phyloP scores from a whole-genome alignment of 257 asterid species.

The Orobanche coerulescens region DNA sequence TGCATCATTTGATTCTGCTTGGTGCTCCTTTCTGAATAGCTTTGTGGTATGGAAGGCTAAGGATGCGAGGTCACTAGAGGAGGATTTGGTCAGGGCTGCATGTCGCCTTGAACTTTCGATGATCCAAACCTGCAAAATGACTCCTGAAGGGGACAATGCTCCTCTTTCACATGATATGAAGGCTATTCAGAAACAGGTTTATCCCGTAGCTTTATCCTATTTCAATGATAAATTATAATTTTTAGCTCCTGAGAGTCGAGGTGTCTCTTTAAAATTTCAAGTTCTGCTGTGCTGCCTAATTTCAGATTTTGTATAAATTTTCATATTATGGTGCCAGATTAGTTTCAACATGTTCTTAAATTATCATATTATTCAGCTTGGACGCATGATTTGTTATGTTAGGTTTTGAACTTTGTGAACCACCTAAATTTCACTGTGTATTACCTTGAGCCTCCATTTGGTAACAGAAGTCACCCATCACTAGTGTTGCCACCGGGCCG shows the following conservation, averaged over 20 bases:
- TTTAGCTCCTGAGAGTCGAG: neutral
- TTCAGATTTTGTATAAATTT: neutral
- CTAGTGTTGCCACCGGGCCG: no score
- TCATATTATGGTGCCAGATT: neutral
- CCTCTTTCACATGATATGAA: conserved; percentile 73
- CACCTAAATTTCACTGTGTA: neutral
- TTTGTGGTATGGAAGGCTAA: conserved; percentile 94
- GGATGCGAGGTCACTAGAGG: conserved; percentile 84
- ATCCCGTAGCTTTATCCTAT: conserved; percentile 12
- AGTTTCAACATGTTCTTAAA: neutral
- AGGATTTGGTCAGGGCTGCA: conserved; percentile 89
- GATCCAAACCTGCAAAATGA: conserved; percentile 81
- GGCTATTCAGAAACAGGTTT: conserved; percentile 84
- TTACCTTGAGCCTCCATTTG: neutral
- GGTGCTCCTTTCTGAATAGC: conserved; percentile 92
- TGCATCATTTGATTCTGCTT: conserved; percentile 73
- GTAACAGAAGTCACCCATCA: neutral
- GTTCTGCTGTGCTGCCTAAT: neutral
- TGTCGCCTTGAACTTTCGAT: conserved; percentile 89
- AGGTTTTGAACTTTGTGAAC: neutral
- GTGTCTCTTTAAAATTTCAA: neutral
- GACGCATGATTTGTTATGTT: neutral
- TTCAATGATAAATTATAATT: neutral
- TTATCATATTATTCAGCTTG: neutral
- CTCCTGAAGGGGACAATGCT: conserved; percentile 57